Evolutionary conservation across 73 alveolate species (phyloP), one percentile per base, ranked within the genome.

Genomic region (Stentor coeruleus): DNA sequence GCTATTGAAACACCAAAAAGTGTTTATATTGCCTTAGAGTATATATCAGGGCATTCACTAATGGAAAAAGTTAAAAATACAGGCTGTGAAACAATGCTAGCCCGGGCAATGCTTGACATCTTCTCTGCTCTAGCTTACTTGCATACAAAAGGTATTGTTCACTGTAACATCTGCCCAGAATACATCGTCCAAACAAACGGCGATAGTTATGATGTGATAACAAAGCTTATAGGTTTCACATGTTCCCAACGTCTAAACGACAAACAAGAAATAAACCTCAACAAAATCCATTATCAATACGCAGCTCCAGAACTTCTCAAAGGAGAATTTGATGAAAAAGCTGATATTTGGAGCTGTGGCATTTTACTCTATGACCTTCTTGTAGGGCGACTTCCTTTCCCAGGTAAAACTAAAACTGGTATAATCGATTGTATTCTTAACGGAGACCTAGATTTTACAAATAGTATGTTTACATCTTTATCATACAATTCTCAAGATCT

Each of bases 331-430:
- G 85, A 84, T 57, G 90, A 79, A 35, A 60, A 77, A 80, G 88
- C 90, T 3, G 95, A 90, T 90, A 77, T 91, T 90, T 90, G 94
- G 92, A 73, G 89, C 85, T 59, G 87, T 58, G 95, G 95, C 3
- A 84, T 84, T 2, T 59, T 90, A 33, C 75, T 91, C 40, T 87
- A 85, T 83, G 98, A 93, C 89, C 89, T 93, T 93, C 86, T 91
- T 89, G 93, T 88, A 58, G 97, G 97, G 0, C 82, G 85, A 37
- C 98, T 96, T 3, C 97, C 97, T 37, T 93, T 86, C 85, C 91
- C 86, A 72, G 84, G 91, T 57, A 88, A 93, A 66, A 84, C 87
- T 58, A 57, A 75, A 85, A 41, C 86, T 3, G 60, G 75, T 38
- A 85, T 87, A 86, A 81, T 84, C 40, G 79, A 85, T 38, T 38